Evolutionary conservation across 768 basidiomycete genomes (phyloP), one percentile per base, ranked within the genome.

Genomic region (Exsudoporus frostii): DNA sequence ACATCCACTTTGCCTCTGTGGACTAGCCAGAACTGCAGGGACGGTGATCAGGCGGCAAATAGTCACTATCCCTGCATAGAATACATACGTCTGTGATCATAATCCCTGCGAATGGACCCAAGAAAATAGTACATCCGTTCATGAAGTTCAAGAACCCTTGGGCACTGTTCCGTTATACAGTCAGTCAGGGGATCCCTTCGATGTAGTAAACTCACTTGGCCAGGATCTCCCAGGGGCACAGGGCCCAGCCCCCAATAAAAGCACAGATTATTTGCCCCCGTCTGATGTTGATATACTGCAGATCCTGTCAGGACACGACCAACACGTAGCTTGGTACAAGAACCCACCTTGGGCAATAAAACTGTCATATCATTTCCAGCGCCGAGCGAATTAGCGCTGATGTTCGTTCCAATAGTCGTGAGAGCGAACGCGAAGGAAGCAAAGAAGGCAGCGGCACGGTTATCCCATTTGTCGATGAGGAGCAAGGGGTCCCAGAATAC

Each of bases 151-250:
- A 65, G 70, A 92, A 91, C 1, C 82, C 82, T 30, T 81, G 74
- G 0, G 86, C 89, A 22, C 66, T 67, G 27, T 50, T 58, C 10
- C 42, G 19, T 24, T 14, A 36, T 19, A 45, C 7, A 25, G 20
- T 57, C 34, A 53, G 24, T 33, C 29, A 22, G 9, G 7, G 7
- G 4, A 34, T 32, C 3, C 6, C 5, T 17, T 41, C 32, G 1
- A 25, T 8, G 29, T 15, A 25, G 15, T 6, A 32, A 49, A 17
- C 58, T 36, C 27, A 66, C 66, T 74, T 77, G 4, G 76, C 75
- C 30, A 94, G 74, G 49, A 95, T 91, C 69, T 92, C 83, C 92
- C 92, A 95, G 4, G 92, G 90, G 56, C 82, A 84, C n/a, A 91
- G 69, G 0, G 79, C 83, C 92, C 92, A 95, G 1, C 90, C 90